A percentile compares a stretch with the other conserved stretches of the same genome.
phyloP scores from a whole-genome alignment of 257 asterid species.

The Apocynum venetum region DNA sequence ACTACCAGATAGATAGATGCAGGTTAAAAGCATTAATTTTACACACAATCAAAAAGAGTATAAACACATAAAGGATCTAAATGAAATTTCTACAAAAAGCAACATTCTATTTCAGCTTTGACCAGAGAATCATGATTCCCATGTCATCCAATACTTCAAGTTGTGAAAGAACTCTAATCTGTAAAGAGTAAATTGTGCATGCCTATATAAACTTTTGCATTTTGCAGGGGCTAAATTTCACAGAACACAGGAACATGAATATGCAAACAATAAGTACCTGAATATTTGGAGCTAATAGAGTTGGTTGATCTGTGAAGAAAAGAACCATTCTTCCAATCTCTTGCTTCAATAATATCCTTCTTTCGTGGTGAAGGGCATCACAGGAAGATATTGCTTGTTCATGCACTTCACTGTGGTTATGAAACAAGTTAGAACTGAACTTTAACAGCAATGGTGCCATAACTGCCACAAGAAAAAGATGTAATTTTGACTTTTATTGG shows the following conservation, averaged over 20 bases:
- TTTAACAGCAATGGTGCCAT: slow-evolving; percentile 18
- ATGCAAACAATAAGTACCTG: slow-evolving; percentile 48
- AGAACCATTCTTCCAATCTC: slow-evolving; percentile 98
- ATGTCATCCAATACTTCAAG: neutral
- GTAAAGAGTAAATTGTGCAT: no score
- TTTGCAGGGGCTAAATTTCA: neutral
- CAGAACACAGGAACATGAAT: neutral
- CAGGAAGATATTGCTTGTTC: slow-evolving; percentile 84
- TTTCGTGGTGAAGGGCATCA: slow-evolving; percentile 85
- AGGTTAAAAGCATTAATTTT: neutral
- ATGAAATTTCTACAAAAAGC: neutral
- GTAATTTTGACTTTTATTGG: slow-evolving; percentile 10
- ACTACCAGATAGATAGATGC: neutral
- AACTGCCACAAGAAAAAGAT: slow-evolving; percentile 18
- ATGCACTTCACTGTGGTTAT: slow-evolving; percentile 80
- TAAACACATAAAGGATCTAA: neutral
- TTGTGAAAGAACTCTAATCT: no score
- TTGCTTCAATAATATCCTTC: slow-evolving; percentile 90
- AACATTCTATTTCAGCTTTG: slow-evolving; percentile 5
- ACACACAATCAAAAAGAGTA: neutral
- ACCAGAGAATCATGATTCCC: neutral
- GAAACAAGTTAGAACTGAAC: slow-evolving; percentile 20
- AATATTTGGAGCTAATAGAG: slow-evolving; percentile 96
- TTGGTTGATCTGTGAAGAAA: slow-evolving; percentile 96
- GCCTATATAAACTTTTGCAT: neutral